Conservation (phyloP, 441 rosid species). For the Corymbia citriodora region DNA sequence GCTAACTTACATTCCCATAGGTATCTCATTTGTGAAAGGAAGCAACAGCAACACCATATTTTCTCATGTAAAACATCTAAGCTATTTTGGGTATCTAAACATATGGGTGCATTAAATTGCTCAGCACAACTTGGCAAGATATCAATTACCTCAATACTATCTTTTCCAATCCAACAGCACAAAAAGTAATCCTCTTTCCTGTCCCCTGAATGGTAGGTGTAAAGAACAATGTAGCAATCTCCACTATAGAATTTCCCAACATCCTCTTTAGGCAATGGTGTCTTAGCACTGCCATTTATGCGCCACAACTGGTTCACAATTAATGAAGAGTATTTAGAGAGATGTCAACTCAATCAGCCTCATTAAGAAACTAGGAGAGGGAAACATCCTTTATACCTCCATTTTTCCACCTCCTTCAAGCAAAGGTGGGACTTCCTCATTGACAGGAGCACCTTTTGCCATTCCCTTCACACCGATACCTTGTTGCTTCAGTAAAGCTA, state of each 20-base stretch:
- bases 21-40: neutral
- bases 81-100: neutral
- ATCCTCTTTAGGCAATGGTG: slow-evolving; percentile 73
- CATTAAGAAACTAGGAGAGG: slow-evolving; percentile 8
- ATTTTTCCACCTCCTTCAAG: slow-evolving; percentile 97
- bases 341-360: neutral
- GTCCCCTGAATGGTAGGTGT: slow-evolving; percentile 87
- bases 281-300: slow-evolving; percentile 82
- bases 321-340: slow-evolving; percentile 1
- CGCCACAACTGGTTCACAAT: slow-evolving; percentile 72
- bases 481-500: slow-evolving; percentile 99
- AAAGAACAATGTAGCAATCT: slow-evolving; percentile 92
- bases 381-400: slow-evolving; percentile 57
- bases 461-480: slow-evolving; percentile 88
- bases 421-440: slow-evolving; percentile 94
- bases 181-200: slow-evolving; percentile 93
- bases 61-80: neutral
- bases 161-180: slow-evolving; percentile 91
- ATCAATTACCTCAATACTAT: slow-evolving; percentile 73
- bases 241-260: slow-evolving; percentile 94
- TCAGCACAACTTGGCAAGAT: neutral
- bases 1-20: neutral
- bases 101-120: neutral
- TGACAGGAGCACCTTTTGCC: slow-evolving; percentile 64
- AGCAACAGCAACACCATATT: neutral